Percentiles rank a stretch among this genome's conserved stretches.
These are phyloP conservation scores for Penicillium pancosmium DNA, from an alignment of 495 filamentous ascomycete genomes.

Conservation along the genomic window DNA sequence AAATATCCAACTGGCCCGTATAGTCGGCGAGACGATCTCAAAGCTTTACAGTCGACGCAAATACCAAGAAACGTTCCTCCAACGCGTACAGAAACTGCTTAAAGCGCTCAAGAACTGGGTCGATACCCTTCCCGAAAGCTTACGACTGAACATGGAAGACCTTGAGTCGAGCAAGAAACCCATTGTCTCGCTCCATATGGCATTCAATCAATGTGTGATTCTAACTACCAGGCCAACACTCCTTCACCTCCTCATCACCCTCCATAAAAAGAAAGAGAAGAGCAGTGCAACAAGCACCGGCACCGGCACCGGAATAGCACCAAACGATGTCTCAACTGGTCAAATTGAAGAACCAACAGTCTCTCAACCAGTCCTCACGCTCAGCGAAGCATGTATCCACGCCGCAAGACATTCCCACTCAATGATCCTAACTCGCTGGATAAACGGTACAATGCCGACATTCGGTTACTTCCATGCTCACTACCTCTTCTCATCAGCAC, in stretches of 20 bases:
- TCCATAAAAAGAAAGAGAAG: conserved; percentile 24
- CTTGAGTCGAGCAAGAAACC: conserved; percentile 43
- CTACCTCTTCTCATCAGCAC: conserved; percentile 48
- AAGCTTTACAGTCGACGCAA: conserved; percentile 47
- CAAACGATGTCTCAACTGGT: neutral
- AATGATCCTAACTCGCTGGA: conserved; percentile 47
- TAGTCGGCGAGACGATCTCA: conserved; percentile 46
- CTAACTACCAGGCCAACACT: conserved; percentile 46
- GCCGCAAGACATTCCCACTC: conserved; percentile 47
- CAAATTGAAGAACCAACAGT: conserved; percentile 24
- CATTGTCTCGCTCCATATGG: conserved; percentile 43
- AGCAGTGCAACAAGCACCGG: neutral
- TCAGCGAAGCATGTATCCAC: conserved; percentile 50
- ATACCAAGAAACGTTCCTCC: conserved; percentile 47
- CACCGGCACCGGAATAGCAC: neutral
- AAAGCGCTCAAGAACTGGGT: conserved; percentile 51
- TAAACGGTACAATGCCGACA: conserved; percentile 46
- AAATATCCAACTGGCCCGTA: conserved; percentile 45
- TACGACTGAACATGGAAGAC: conserved; percentile 43
- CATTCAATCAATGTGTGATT: conserved; percentile 49
- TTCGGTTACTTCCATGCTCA: conserved; percentile 52
- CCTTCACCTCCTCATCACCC: conserved; percentile 44
- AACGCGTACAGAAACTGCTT: conserved; percentile 46
- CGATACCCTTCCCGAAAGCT: conserved; percentile 43
- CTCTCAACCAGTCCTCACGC: conserved; percentile 43